Conservation (phyloP, 495 filamentous ascomycete species). For the Penicillium paxilli region DNA sequence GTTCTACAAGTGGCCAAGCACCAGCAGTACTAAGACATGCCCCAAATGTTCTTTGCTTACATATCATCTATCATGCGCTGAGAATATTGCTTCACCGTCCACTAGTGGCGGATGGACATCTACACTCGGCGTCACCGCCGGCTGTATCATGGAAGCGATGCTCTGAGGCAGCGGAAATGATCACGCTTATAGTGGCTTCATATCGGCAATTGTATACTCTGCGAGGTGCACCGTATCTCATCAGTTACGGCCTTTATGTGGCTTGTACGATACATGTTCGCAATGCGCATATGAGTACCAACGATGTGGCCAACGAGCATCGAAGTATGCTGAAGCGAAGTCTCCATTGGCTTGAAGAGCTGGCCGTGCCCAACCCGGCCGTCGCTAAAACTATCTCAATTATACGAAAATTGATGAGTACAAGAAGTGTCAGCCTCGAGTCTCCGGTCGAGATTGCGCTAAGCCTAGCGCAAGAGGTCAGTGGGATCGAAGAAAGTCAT, state of each 20-base stretch:
- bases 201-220: slow-evolving; percentile 17
- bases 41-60: slow-evolving; percentile 12
- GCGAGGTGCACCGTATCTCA: slow-evolving; percentile 18
- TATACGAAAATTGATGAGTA: background rate
- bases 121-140: slow-evolving; percentile 6
- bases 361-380: background rate
- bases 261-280: slow-evolving; percentile 15
- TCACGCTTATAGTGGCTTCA: slow-evolving; percentile 13
- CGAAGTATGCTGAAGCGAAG: background rate
- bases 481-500: background rate
- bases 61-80: slow-evolving; percentile 14
- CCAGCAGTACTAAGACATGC: background rate
- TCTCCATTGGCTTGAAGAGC: background rate
- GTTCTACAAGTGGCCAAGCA: background rate
- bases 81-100: slow-evolving; percentile 22
- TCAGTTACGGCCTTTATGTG: slow-evolving; percentile 24
- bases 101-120: slow-evolving; percentile 16
- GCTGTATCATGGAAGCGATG: slow-evolving; percentile 17
- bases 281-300: background rate
- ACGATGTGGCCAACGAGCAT: background rate
- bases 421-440: background rate
- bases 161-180: slow-evolving; percentile 16
- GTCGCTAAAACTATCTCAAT: background rate
- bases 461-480: background rate
- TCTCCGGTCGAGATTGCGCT: background rate